Evolutionary conservation across 225 moss, liverwort and hornwort species (phyloP), one percentile per base, ranked within the genome.

Genomic region (Takakia lepidozioides): DNA sequence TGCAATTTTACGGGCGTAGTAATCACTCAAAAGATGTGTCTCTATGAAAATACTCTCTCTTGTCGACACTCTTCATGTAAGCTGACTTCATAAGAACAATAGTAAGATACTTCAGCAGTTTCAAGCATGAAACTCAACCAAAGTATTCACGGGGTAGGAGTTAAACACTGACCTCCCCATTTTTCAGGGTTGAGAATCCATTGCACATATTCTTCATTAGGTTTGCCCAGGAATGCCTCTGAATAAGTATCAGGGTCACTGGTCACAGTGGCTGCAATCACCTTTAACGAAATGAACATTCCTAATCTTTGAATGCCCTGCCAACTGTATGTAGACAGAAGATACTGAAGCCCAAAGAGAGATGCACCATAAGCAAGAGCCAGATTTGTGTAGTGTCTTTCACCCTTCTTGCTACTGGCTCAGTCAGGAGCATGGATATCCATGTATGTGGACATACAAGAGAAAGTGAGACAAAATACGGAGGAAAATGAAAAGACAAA

Each of bases 171-270:
- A 86, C 90, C 95, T 91, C 95, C 95, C 90, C 95, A 98, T 51
- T 98, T 98, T 60, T 83, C 82, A 29, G 95, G 87, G 69, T 82
- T 69, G 19, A 87, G 69, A 63, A 98, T 98, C 95, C 95, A 98
- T 55, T 78, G 62, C 19, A 91, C 90, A 39, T 91, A 98, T 18
- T 87, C 90, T 51, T 78, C 60, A 65, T 98, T 98, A 15, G 77
- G 70, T 69, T 98, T 98, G 36, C 85, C 91, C 54, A 98, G 46
- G 55, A 98, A 80, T 6, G 80, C 95, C 65, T 98, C 91, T 48
- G 72, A 82, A 18, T 91, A 91, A 3, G 76, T 83, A 52, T 44
- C 27, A 36, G 87, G 85, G 65, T 87, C 95, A 59, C 78, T 87
- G 43, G 55, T 61, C 27, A 98, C 91, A 35, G 91, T 84, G 35